These are phyloP conservation scores for Coemansia sp. DNA, from an alignment of 192 early-diverging fungal species.

Conservation along the genomic window DNA sequence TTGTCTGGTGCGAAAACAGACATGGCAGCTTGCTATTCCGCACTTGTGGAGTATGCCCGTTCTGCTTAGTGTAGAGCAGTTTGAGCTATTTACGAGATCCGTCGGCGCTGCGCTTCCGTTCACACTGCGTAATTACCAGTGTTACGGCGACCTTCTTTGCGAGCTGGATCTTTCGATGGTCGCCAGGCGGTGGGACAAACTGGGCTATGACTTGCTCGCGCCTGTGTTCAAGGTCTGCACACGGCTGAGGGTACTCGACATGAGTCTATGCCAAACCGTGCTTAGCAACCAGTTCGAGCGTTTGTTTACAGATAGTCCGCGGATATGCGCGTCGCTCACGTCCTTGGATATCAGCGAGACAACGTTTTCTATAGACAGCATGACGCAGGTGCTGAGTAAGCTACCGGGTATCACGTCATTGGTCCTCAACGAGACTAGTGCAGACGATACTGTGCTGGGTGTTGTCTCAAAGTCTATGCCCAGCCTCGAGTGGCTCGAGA, in stretches of 20 bases:
- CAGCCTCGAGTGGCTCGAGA: neutral
- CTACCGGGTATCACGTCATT: neutral
- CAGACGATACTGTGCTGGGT: neutral
- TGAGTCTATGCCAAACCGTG: slow-evolving; percentile 10
- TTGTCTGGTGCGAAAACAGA: neutral
- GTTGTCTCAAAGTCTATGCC: neutral
- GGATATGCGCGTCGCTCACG: slow-evolving; percentile 2
- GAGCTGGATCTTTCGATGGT: slow-evolving; percentile 16
- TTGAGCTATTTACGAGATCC: neutral
- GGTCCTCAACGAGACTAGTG: neutral
- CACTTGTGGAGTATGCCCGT: slow-evolving; percentile 5
- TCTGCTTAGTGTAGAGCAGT: neutral
- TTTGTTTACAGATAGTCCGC: neutral
- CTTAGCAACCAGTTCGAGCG: neutral
- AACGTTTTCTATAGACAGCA: no score
- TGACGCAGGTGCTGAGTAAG: neutral
- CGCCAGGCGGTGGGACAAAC: neutral
- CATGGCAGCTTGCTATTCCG: slow-evolving; percentile 5
- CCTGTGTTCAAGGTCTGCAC: slow-evolving; percentile 6
- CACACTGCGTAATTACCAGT: neutral
- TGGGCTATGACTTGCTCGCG: neutral
- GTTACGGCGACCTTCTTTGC: slow-evolving; percentile 17
- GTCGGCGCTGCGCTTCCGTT: neutral
- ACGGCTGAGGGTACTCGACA: neutral
- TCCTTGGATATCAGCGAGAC: slow-evolving; percentile 13